Percentiles rank a stretch among this genome's conserved stretches.
Conservation (phyloP, 192 early-diverging fungal species). For the Backusella westeae region DNA sequence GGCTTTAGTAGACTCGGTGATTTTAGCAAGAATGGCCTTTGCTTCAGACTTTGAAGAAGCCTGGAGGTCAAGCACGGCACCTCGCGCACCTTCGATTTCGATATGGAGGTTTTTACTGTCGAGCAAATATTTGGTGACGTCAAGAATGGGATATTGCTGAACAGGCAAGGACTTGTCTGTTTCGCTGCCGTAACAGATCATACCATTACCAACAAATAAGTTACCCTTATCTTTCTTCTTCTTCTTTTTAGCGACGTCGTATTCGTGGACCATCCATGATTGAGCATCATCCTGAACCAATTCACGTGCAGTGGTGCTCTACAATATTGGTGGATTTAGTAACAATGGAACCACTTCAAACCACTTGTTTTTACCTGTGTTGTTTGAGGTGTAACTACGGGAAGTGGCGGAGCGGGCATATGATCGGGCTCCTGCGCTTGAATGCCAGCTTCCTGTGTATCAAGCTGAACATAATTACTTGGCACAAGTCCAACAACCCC, state of each 20-base stretch:
- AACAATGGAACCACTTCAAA: too few species aligned
- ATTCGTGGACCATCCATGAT: slow-evolving; percentile 56
- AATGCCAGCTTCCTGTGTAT: background rate
- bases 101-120: slow-evolving; percentile 66
- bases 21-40: slow-evolving; percentile 62
- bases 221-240: slow-evolving; percentile 70
- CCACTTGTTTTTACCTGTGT: background rate
- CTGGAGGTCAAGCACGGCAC: slow-evolving; percentile 61
- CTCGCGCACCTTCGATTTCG: slow-evolving; percentile 54
- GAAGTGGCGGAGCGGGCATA: background rate
- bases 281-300: slow-evolving; percentile 37
- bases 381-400: background rate
- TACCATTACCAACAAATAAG: slow-evolving; percentile 60
- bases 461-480: slow-evolving; percentile 75
- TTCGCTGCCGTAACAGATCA: slow-evolving; percentile 61
- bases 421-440: background rate
- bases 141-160: slow-evolving; percentile 55
- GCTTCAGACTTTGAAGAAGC: slow-evolving; percentile 63
- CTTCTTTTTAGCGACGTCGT: slow-evolving; percentile 65
- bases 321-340: background rate
- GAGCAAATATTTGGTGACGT: slow-evolving; percentile 57
- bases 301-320: background rate
- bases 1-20: slow-evolving; percentile 57
- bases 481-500: slow-evolving; percentile 82
- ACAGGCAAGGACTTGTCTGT: slow-evolving; percentile 59